Conservation (phyloP, 2,329 filamentous ascomycete genomes). For the Ophiostoma tasmaniense region DNA sequence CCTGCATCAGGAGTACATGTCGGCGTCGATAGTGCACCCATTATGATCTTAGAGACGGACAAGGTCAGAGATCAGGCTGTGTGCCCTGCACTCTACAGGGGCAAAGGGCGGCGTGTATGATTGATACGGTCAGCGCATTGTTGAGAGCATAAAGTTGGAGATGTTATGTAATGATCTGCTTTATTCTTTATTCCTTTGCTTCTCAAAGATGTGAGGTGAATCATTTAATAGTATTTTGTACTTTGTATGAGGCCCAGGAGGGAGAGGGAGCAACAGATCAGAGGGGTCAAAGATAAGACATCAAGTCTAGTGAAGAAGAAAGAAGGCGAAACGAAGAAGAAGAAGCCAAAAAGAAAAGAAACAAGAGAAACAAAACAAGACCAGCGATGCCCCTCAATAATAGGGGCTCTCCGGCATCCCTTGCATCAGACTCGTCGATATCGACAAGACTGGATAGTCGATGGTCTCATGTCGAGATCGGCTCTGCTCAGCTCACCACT, state of each 20-base stretch:
- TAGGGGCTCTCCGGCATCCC: background rate
- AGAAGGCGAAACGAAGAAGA: background rate
- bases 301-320: background rate
- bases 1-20: background rate
- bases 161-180: background rate
- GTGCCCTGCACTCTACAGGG: background rate
- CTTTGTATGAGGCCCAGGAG: background rate
- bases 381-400: background rate
- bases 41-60: background rate
- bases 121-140: background rate
- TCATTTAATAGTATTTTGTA: too few species aligned
- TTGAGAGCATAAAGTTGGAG: background rate
- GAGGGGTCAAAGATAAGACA: background rate
- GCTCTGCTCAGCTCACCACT: background rate
- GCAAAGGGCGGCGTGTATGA: background rate
- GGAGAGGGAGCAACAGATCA: background rate
- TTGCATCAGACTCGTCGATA: background rate
- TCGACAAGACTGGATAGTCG: background rate
- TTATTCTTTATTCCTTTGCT: background rate
- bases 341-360: background rate
- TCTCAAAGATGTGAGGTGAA: too few species aligned
- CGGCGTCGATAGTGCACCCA: background rate
- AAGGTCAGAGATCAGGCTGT: background rate
- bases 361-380: background rate
- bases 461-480: background rate